These are phyloP conservation scores for Gastrolobium villosum DNA, from an alignment of 306 rosid species.

Conservation along the genomic window DNA sequence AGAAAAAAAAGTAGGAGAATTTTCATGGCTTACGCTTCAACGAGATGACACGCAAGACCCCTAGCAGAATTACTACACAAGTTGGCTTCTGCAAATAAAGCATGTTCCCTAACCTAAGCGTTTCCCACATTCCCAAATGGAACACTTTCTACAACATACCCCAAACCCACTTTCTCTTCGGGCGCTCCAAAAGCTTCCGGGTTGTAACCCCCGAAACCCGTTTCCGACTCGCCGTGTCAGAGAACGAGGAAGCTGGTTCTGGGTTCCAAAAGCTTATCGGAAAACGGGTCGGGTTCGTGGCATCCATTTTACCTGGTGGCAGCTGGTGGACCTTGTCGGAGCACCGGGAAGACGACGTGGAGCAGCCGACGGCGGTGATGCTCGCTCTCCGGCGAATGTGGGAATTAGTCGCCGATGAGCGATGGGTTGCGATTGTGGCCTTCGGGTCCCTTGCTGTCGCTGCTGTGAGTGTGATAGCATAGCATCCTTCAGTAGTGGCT, in stretches of 20 bases:
- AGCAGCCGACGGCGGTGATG: slow-evolving; percentile 52
- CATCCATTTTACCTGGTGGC: slow-evolving; percentile 47
- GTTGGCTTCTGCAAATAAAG: no score
- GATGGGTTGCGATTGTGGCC: slow-evolving; percentile 57
- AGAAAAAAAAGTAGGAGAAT: no score
- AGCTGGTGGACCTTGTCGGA: slow-evolving; percentile 69
- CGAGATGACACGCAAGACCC: no score
- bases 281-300: slow-evolving; percentile 31
- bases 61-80: no score
- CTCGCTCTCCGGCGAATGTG: slow-evolving; percentile 68
- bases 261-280: slow-evolving; percentile 5
- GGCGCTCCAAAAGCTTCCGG: slow-evolving; percentile 23
- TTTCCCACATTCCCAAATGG: background rate
- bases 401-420: slow-evolving; percentile 62
- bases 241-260: slow-evolving; percentile 7
- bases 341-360: slow-evolving; percentile 40
- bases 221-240: slow-evolving; percentile 11
- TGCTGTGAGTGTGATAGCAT: slow-evolving; percentile 58
- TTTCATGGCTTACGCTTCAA: no score
- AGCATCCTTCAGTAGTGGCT: background rate
- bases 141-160: slow-evolving; percentile 14
- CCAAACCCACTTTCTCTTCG: slow-evolving; percentile 34
- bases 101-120: background rate
- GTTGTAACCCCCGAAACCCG: slow-evolving; percentile 10
- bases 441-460: slow-evolving; percentile 58